Evolutionary conservation across 2,329 filamentous ascomycete genomes (phyloP).

Genomic region (Colletotrichum karsti): DNA sequence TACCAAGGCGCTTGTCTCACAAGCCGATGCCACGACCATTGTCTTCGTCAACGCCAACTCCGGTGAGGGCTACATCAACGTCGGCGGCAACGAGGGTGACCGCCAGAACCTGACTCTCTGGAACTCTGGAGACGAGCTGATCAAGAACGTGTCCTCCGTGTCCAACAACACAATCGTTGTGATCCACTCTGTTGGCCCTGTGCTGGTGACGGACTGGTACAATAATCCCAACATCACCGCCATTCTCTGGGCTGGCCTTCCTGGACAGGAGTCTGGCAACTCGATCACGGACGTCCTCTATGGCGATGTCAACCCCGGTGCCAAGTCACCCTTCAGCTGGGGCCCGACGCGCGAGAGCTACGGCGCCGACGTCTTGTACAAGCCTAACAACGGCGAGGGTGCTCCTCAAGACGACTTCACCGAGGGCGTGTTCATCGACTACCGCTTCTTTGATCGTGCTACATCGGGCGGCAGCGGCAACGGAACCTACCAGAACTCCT

Average conservation of each 20-base stretch:
- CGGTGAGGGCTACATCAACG: conserved; percentile 86
- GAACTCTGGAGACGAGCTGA: conserved; percentile 81
- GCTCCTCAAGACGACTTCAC: conserved; percentile 78
- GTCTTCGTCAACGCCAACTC: conserved; percentile 91
- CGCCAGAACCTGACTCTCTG: conserved; percentile 93
- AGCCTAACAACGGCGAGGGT: conserved; percentile 72
- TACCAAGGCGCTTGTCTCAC: conserved; percentile 66
- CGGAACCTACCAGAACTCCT: conserved; percentile 3
- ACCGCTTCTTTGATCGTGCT: conserved; percentile 76
- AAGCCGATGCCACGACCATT: conserved; percentile 75
- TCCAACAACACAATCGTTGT: conserved; percentile 93
- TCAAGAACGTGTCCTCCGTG: conserved; percentile 79
- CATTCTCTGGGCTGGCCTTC: conserved; percentile 83
- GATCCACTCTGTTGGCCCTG: conserved; percentile 85
- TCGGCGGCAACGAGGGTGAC: conserved; percentile 87
- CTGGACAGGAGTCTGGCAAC: conserved; percentile 86
- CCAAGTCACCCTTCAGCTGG: conserved; percentile 83
- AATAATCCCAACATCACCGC: conserved; percentile 82
- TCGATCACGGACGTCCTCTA: conserved; percentile 85
- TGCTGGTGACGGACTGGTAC: conserved; percentile 79
- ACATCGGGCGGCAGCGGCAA: conserved; percentile 42
- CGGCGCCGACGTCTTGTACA: conserved; percentile 71
- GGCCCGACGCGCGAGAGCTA: conserved; percentile 74
- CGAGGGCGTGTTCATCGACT: conserved; percentile 86
- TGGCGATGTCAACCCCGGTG: conserved; percentile 79